phyloP scores from a whole-genome alignment of 495 filamentous ascomycete species.

The Annulohypoxylon moriforme region DNA sequence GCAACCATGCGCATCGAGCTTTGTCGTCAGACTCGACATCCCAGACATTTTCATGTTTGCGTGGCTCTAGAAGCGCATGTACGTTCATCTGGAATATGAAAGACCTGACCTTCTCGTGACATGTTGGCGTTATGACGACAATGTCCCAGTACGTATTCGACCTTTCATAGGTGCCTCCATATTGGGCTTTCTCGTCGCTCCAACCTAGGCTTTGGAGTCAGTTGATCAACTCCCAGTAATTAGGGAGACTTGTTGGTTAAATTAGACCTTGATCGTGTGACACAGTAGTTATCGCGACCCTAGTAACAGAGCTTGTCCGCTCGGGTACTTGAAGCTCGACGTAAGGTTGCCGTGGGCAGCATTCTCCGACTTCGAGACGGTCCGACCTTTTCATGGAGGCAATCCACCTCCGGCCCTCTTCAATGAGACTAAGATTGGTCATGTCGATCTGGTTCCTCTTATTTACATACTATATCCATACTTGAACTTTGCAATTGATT shows the following conservation, averaged over 20 bases:
- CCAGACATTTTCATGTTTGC: background rate
- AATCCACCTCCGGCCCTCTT: background rate
- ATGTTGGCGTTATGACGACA: background rate
- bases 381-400: background rate
- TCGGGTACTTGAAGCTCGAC: slow-evolving; percentile 4
- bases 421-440: background rate
- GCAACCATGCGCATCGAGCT: background rate
- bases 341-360: background rate
- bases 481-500: background rate
- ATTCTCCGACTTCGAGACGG: background rate
- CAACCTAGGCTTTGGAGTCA: background rate
- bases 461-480: background rate
- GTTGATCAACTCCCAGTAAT: background rate
- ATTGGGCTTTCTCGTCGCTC: background rate
- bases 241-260: background rate
- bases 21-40: background rate
- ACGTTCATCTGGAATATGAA: background rate
- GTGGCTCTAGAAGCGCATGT: background rate
- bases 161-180: slow-evolving; percentile 1
- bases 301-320: background rate
- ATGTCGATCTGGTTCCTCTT: background rate
- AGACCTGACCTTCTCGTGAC: background rate
- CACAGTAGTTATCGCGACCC: background rate
- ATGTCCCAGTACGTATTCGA: slow-evolving; percentile 1
- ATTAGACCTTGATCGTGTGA: slow-evolving; percentile 12